Evolutionary conservation across 2,329 filamentous ascomycete species (phyloP), one percentile per base, ranked within the genome.

Genomic region (Ceratocystis colombiana): DNA sequence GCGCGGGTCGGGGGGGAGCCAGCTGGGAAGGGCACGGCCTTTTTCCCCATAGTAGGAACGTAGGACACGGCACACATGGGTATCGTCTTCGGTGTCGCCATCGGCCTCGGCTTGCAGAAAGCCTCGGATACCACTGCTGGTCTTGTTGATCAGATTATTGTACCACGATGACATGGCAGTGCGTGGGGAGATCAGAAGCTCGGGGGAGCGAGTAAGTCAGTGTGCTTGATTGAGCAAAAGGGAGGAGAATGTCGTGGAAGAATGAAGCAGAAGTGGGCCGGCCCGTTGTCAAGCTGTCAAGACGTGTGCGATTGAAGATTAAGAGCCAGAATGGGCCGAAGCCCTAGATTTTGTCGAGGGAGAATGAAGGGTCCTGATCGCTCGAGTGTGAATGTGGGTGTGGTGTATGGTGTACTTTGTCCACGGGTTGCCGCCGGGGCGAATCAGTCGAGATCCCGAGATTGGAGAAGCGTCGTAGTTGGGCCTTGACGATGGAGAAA

Each of bases 1-100:
- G 76, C 90, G 93, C n/a, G 90, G 92, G 75, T 96, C 90, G 5
- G 89, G 87, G 6, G 92, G 90, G 6, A 97, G 86, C 93, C 94
- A 97, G 71, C 80, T 77, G 0, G 94, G 94, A 69, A 92, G 88
- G 1, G 85, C 81, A 25, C 87, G 86, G 71, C 88, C 89, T 73
- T 95, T 94, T 75, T 97, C 92, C 64, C 80, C 84, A 80, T 99
- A 97, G 81, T 97, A 96, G 71, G 86, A 88, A 72, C 94, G 88
- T 30, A 99, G 84, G 45, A 96, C 91, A 72, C 94, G 89, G 77
- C 90, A 95, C 72, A 97, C 88, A 78, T 97, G 91, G 2, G 91
- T 95, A 78, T 96, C 90, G 78, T 97, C 92, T 76, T 95, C 83
- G 69, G 85, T 87, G 73, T 88, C 86, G 76, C 87, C 86, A 75